Evolutionary conservation across 176 grass and related monocot genomes (phyloP), one percentile per base, ranked within the genome.

Genomic region (Raddia distichophylla): DNA sequence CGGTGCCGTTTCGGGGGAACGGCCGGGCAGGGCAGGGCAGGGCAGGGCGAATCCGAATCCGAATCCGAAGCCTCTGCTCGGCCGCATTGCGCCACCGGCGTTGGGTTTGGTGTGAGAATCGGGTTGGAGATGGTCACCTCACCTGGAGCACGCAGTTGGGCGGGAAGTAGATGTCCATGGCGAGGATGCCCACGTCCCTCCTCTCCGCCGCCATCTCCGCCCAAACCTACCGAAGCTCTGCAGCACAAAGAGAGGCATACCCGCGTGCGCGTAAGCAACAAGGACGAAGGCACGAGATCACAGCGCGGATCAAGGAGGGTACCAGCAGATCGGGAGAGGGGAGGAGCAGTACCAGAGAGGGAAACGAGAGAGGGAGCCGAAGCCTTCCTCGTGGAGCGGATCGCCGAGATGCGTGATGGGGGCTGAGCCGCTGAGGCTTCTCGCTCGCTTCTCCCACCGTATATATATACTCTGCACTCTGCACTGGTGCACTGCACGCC

Each of bases 81-180:
- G n/a, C n/a, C 8, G n/a, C 17, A 58, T 18, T 56, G 54, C 54
- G 49, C 27, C 49, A 5, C 48, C 53, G 27, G 27, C 27, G 27
- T 27, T 27, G 27, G 1, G 27, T 27, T 27, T 27, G 27, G 27
- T 27, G 27, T 27, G 46, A 35, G 1, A 2, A n/a, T 16, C 27
- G 47, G 0, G 64, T 1, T n/a, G 15, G 22, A 44, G 46, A 56
- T 18, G 17, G 69, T 60, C 46, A 94, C 94, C 91, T 94, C 46
- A 94, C 94, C 91, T 94, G 94, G 55, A 85, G 85, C 5, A 97
- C 91, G 87, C 82, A 92, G 87, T 64, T 88, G 84, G 89, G 85
- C 87, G 94, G 94, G 87, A 97, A 97, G 79, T 97, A 97, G 73
- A 97, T 90, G 61, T 94, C 94, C 91, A 97, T 89, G 89, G 94